Base-by-base conservation (phyloP, 331 rosid species). In the Rhamnella rubrinervis region DNA sequence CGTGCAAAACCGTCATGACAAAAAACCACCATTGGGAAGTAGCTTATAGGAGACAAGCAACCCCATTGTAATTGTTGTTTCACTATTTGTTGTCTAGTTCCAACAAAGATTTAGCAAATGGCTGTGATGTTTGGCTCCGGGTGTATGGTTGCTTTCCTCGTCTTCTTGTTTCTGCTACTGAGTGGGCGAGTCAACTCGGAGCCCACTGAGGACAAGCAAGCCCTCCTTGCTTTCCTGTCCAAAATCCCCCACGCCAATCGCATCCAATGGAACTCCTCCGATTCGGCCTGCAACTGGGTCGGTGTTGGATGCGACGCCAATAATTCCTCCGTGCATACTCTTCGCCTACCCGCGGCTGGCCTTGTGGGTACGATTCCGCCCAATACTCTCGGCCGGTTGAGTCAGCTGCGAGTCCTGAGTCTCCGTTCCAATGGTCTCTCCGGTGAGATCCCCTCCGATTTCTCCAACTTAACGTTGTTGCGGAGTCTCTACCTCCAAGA, bases 301-400 rank as follows among this genome's bases (percentile, higher is more conserved):
- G 98, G 98, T 1, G 84, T 95, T 3, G 67, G 14, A 64, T 95
- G 98, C 60, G 93, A 89, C 58, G 55, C 53, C 0, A 71, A 83
- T 3, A 65, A 21, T n/a, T 80, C 97, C 16, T 89, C 19, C 40
- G 96, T 95, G 0, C 77, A 69, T 10, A 46, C 80, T 0, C 89
- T 95, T 44, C 92, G 95, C 41, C 79, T 95, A 0, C 97, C 97
- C 6, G 98, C 91, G 15, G 98, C 70, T 5, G 98, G 82, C 4
- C 87, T 95, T 0, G 87, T 89, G 58, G 98, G 98, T 14, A 61
- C 52, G 25, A 71, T 95, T 71, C 98, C 96, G 4, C 55, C 92
- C 5, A 63, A 77, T 75, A 82, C 98, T 0, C 78, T 95, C 59
- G 90, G 97, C 6, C 80, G 82, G 16, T 60, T 95, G 26, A 61